Evolutionary conservation across 176 grass and related monocot genomes (phyloP).

Genomic region (Eleusine coracana): DNA sequence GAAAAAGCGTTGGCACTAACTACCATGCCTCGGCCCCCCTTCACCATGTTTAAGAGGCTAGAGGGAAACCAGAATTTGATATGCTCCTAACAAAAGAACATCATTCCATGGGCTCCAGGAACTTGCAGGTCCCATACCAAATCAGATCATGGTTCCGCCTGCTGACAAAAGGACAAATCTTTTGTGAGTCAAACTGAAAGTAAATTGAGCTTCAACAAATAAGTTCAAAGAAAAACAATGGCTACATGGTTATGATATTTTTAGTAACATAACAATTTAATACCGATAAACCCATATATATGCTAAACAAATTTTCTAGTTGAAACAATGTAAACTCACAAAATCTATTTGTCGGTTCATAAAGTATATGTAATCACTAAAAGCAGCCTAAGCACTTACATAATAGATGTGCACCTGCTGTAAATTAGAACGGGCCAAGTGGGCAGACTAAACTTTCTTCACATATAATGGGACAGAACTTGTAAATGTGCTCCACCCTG

Average conservation of each 20-base stretch:
- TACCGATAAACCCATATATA: neutral
- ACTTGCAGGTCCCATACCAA: neutral
- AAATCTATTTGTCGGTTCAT: neutral
- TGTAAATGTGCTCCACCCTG: neutral
- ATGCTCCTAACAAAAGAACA: neutral
- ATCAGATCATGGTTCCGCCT: neutral
- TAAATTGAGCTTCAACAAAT: neutral
- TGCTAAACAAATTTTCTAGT: neutral
- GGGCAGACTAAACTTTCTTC: slow-evolving; percentile 43
- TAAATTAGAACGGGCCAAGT: neutral
- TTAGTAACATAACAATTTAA: neutral
- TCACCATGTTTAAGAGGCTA: neutral
- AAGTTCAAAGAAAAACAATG: neutral
- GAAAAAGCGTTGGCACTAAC: neutral
- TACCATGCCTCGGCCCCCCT: neutral
- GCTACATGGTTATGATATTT: neutral
- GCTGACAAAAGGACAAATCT: neutral
- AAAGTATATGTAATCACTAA: neutral
- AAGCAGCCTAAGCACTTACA: neutral
- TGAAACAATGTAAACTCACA: neutral
- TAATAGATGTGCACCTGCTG: neutral
- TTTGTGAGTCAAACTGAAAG: neutral
- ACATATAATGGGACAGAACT: slow-evolving; percentile 28
- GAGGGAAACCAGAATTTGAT: neutral
- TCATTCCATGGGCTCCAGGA: neutral